phyloP scores from a whole-genome alignment of 768 basidiomycete genomes.

The Trametopsis cervina region DNA sequence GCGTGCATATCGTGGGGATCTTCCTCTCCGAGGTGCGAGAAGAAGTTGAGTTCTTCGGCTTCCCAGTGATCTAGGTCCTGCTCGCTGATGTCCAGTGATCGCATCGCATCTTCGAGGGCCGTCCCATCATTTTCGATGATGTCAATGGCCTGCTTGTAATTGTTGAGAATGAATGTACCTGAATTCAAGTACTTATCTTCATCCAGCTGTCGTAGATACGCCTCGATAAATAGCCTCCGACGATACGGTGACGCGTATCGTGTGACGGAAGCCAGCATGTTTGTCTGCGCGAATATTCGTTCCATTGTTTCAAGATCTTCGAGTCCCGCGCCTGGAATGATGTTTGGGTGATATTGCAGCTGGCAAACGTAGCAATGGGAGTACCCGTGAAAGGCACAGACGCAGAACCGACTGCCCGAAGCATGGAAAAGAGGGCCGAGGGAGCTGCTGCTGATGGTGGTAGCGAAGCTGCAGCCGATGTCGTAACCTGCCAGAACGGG shows the following conservation, averaged over 20 bases:
- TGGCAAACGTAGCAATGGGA: slow-evolving; percentile 30
- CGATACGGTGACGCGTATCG: slow-evolving; percentile 11
- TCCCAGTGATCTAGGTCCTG: slow-evolving; percentile 18
- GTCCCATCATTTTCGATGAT: not conserved
- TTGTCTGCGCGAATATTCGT: slow-evolving; percentile 26
- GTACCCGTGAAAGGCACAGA: slow-evolving; percentile 30
- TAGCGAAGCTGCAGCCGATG: slow-evolving; percentile 17
- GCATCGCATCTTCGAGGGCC: not conserved
- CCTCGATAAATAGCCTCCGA: slow-evolving; percentile 5
- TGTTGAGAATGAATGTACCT: slow-evolving; percentile 20
- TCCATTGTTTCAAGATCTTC: slow-evolving; percentile 30
- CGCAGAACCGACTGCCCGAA: slow-evolving; percentile 2
- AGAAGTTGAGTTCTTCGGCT: slow-evolving; percentile 22
- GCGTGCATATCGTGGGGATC: slow-evolving; percentile 20
- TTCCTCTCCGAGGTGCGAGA: slow-evolving; percentile 21
- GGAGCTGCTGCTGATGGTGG: slow-evolving; percentile 9
- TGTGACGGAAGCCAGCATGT: slow-evolving; percentile 15
- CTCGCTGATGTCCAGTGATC: slow-evolving; percentile 9
- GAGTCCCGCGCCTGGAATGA: slow-evolving; percentile 24
- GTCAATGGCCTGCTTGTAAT: slow-evolving; percentile 19
- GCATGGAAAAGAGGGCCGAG: slow-evolving; percentile 8
- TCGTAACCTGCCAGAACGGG: slow-evolving; percentile 9
- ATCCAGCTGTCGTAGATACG: slow-evolving; percentile 11
- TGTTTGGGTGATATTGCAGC: slow-evolving; percentile 25
- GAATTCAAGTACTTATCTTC: slow-evolving; percentile 23